Conservation (phyloP, 2,329 filamentous ascomycete species). For the Falciphora oryzae region DNA sequence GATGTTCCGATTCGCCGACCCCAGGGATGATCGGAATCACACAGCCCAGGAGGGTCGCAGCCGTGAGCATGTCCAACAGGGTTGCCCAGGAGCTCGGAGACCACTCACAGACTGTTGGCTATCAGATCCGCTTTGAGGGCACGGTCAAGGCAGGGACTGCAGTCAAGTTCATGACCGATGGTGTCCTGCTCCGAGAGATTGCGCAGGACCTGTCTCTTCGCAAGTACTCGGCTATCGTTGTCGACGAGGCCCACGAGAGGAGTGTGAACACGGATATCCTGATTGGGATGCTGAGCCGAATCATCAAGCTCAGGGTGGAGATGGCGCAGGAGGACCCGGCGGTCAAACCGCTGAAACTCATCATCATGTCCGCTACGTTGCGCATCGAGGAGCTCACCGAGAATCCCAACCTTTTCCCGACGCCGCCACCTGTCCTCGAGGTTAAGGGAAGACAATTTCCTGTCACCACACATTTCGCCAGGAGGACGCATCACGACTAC, state of each 20-base stretch:
- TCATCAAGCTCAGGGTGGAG: slow-evolving; percentile 75
- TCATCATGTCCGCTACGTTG: slow-evolving; percentile 97
- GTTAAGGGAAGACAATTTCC: slow-evolving; percentile 88
- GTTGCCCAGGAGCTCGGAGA: slow-evolving; percentile 80
- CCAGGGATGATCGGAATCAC: slow-evolving; percentile 93
- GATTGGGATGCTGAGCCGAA: slow-evolving; percentile 93
- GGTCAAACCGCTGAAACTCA: slow-evolving; percentile 75
- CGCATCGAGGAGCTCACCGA: slow-evolving; percentile 85
- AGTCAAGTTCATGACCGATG: slow-evolving; percentile 99
- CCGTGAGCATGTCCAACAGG: slow-evolving; percentile 93
- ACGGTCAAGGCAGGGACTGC: slow-evolving; percentile 74
- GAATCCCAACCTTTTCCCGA: slow-evolving; percentile 73
- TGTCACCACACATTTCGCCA: slow-evolving; percentile 83
- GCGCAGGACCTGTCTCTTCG: slow-evolving; percentile 79
- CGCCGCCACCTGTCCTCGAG: slow-evolving; percentile 75
- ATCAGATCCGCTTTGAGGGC: slow-evolving; percentile 93
- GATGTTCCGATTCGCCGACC: slow-evolving; percentile 68
- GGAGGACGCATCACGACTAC: slow-evolving; percentile 79
- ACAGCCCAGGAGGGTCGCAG: slow-evolving; percentile 88
- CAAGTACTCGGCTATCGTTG: slow-evolving; percentile 90
- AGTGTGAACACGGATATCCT: slow-evolving; percentile 97
- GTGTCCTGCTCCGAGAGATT: slow-evolving; percentile 87
- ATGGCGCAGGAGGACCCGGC: slow-evolving; percentile 66
- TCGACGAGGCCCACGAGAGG: slow-evolving; percentile 95
- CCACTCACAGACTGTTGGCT: slow-evolving; percentile 71